Percentiles rank a stretch among this genome's conserved stretches.
Conservation (phyloP, 352 stramenopile species). For the Phytophthora niederhauseri region DNA sequence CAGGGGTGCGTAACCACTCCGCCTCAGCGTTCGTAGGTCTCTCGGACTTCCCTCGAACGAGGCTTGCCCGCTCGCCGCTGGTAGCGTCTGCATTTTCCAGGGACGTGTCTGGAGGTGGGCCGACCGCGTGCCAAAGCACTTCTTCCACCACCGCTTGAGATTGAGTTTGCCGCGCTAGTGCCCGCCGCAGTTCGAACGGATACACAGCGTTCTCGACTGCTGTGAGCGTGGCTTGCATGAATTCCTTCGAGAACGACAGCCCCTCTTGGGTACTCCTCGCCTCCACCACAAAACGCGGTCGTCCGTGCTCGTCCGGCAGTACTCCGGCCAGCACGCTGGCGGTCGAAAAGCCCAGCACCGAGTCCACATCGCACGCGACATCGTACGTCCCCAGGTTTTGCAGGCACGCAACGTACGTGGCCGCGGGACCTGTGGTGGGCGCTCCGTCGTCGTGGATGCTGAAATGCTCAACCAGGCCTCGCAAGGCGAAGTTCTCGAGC, state of each 20-base stretch:
- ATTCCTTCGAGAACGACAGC: conserved; percentile 51
- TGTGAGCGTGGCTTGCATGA: conserved; percentile 58
- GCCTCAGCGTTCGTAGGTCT: conserved; percentile 22
- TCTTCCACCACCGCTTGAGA: conserved; percentile 43
- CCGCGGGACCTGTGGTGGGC: conserved; percentile 19
- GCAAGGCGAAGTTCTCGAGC: conserved; percentile 56
- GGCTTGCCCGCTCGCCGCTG: neutral
- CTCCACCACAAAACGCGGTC: conserved; percentile 66
- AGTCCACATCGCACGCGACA: conserved; percentile 51
- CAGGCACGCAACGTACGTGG: conserved; percentile 53
- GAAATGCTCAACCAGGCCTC: conserved; percentile 43
- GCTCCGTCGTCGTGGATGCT: conserved; percentile 16
- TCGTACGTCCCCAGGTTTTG: conserved; percentile 50
- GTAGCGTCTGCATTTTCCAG: conserved; percentile 14
- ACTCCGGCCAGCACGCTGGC: conserved; percentile 34
- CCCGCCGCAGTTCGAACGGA: conserved; percentile 61
- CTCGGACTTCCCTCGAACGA: conserved; percentile 13
- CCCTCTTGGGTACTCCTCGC: conserved; percentile 50
- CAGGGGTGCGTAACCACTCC: conserved; percentile 42
- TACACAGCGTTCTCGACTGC: conserved; percentile 75
- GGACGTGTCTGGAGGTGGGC: conserved; percentile 16
- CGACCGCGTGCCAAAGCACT: conserved; percentile 43
- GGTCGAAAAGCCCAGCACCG: conserved; percentile 29
- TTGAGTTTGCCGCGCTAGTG: conserved; percentile 31
- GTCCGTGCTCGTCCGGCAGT: conserved; percentile 55